Evolutionary conservation across 108 stramenopile genomes (phyloP), one percentile per base, ranked within the genome.

Genomic region (Discostella stelligeroides): DNA sequence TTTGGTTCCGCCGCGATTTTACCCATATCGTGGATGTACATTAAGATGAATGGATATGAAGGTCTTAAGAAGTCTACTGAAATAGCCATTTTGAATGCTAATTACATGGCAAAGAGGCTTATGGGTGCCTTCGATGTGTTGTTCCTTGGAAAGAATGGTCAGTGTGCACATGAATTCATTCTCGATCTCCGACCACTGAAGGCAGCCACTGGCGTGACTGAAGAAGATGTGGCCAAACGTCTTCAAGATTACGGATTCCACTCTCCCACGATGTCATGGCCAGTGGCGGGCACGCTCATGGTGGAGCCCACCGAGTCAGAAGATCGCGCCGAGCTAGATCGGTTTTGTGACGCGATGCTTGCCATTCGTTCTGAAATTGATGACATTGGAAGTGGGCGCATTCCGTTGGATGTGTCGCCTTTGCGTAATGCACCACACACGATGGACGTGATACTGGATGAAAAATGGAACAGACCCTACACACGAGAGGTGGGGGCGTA

Each of bases 11-110:
- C 99, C 2, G 91, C 95, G 38, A 99, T 99, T 70, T 93, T 99
- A 37, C 98, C 98, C 60, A 99, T 99, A 70, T 97, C 97, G 1
- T 99, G 98, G 97, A 98, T 99, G 97, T 99, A 98, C 84, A 97
- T 99, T 63, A 97, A 97, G 70, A 98, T 99, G 98, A 84, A 97
- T 53, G 97, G 97, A 27, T 84, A 87, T 45, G 88, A 90, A 38
- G 98, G 98, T 34, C 79, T 99, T 15, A 92, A 87, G 74, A 73
- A 85, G 50, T 87, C 96, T n/a, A 97, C 97, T 8, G 76, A 85
- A 42, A 61, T 90, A 59, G 99, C 99, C 27, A 99, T 99, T 82
- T 83, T 99, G 80, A 98, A 98, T 81, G 99, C 99, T 15, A 99
- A 99, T 86, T 99, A 99, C 96, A 97, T 99, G 95, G 96, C 98